Evolutionary conservation across 2,329 filamentous ascomycete species (phyloP).

Genomic region (Botrytis hyacinthi): DNA sequence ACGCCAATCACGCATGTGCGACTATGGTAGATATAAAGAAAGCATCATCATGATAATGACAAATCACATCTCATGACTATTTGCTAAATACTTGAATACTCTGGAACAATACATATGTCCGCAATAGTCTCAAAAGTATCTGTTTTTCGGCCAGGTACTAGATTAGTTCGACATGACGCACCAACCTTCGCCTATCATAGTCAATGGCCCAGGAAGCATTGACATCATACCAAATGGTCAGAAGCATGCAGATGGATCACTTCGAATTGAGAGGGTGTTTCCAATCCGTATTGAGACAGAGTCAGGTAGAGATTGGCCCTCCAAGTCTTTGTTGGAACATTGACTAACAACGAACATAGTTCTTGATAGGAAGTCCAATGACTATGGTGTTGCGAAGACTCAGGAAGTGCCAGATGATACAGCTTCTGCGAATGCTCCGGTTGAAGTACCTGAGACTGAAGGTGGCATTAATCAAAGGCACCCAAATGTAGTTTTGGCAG

Average conservation of each 20-base stretch:
- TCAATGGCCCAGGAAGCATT: neutral
- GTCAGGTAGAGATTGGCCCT: neutral
- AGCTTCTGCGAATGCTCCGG: neutral
- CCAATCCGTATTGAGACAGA: constrained; percentile 20
- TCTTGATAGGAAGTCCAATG: no score
- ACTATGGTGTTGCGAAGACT: neutral
- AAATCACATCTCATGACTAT: neutral
- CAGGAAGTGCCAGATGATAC: neutral
- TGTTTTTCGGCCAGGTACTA: neutral
- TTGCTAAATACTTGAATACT: neutral
- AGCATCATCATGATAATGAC: neutral
- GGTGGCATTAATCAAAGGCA: neutral
- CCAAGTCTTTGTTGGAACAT: no score
- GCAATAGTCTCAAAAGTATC: neutral
- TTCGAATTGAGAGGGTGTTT: constrained; percentile 18
- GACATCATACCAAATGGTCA: neutral
- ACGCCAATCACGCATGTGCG: neutral
- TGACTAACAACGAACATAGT: neutral
- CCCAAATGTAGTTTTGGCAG: constrained; percentile 1
- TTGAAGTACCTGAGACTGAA: neutral
- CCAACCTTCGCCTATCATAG: neutral
- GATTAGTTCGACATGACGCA: neutral
- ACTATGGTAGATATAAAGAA: neutral
- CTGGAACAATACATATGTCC: neutral
- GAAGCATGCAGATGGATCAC: neutral